Percentiles rank a stretch among this genome's conserved stretches.
Evolutionary conservation across 2,329 filamentous ascomycete species (phyloP).

Genomic region (Xylogone sp.): DNA sequence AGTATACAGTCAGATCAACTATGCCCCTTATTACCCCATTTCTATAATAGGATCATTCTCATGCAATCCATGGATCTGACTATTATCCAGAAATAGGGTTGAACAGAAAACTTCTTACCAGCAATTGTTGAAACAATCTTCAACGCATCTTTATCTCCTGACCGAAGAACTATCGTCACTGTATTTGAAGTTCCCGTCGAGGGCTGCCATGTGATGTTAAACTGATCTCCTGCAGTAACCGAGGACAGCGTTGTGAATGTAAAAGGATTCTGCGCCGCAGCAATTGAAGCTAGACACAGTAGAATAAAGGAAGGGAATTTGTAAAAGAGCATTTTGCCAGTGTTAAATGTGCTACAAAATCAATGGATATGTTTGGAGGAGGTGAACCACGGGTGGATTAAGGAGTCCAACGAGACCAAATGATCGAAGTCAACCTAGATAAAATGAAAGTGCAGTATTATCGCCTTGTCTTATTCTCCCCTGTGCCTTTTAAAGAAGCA

Average conservation of each 20-base stretch:
- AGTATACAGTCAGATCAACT: conserved; percentile 4
- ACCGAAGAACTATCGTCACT: conserved; percentile 13
- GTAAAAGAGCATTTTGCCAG: conserved; percentile 19
- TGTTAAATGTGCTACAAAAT: background rate
- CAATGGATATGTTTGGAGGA: background rate
- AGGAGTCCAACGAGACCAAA: background rate
- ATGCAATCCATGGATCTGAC: conserved; percentile 4
- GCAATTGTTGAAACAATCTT: conserved; percentile 8
- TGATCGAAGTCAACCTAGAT: background rate
- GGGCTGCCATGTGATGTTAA: conserved; percentile 12
- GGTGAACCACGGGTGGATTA: background rate
- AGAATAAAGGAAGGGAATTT: conserved; percentile 7
- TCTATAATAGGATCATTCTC: too few relatives aligned
- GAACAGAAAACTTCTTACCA: conserved; percentile 4
- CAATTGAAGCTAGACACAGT: conserved; percentile 9
- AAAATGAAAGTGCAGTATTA: background rate
- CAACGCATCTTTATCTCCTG: conserved; percentile 8
- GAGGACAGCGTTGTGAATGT: conserved; percentile 12
- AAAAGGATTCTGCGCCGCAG: conserved; percentile 19
- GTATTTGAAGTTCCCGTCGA: conserved; percentile 13
- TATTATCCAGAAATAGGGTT: conserved; percentile 3
- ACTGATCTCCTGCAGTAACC: conserved; percentile 6
- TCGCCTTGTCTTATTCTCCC: background rate
- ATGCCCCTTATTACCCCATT: too few relatives aligned
- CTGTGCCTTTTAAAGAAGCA: background rate